These are phyloP conservation scores for Pichia sp. DNA, from an alignment of 1,139 yeast species.

Conservation along the genomic window DNA sequence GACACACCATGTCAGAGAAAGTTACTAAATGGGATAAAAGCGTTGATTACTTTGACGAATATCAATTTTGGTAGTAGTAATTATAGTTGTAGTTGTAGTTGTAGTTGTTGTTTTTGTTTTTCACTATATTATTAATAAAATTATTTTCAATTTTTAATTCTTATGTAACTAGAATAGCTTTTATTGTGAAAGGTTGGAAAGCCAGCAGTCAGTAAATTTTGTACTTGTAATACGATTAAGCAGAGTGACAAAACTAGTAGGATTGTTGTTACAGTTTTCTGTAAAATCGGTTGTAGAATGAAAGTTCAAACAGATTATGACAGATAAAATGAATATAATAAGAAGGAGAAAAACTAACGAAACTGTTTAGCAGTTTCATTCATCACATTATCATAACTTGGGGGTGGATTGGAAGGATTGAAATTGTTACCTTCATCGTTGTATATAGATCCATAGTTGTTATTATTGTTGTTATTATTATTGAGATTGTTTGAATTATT, in stretches of 20 bases:
- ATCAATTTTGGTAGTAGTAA: conserved; percentile 20
- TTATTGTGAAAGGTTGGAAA: too few relatives aligned
- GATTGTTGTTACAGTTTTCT: too few relatives aligned
- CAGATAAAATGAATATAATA: background rate
- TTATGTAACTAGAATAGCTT: too few relatives aligned
- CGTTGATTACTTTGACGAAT: conserved; percentile 21
- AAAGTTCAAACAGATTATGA: background rate
- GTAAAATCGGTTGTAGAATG: too few relatives aligned
- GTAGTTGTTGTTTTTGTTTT: too few relatives aligned
- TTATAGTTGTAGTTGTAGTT: too few relatives aligned
- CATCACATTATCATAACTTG: conserved; percentile 30
- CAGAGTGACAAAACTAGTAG: too few relatives aligned
- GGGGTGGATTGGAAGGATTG: conserved; percentile 26
- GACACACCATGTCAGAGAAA: conserved; percentile 11
- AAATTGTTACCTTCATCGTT: background rate
- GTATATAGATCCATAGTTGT: conserved; percentile 6
- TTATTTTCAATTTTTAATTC: too few relatives aligned
- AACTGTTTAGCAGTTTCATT: conserved; percentile 27
- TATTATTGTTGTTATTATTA: conserved; percentile 1
- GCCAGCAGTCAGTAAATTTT: too few relatives aligned
- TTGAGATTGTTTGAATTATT: background rate
- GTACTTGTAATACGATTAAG: too few relatives aligned
- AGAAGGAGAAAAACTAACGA: conserved; percentile 3
- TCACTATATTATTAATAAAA: too few relatives aligned
- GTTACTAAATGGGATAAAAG: conserved; percentile 12